A percentile compares a stretch with the other conserved stretches of the same genome.
phyloP scores from a whole-genome alignment of 176 grass and related monocot species.

The Aegilops longissima region DNA sequence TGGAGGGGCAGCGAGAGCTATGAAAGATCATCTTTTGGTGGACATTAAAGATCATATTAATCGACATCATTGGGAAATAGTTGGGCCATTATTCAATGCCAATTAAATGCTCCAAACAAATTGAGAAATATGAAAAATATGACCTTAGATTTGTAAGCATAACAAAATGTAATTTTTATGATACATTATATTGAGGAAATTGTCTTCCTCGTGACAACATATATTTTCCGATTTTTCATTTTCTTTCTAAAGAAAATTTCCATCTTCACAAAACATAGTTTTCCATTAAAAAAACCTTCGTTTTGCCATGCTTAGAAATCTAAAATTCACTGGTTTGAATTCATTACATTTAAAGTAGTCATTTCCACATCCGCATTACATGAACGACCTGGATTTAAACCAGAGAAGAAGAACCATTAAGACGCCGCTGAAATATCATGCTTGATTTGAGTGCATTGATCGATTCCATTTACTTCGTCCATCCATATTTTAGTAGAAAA shows the following conservation, averaged over 20 bases:
- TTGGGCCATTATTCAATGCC: conserved; percentile 36
- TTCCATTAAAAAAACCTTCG: too few relatives aligned
- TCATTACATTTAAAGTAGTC: neutral
- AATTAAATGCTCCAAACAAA: conserved; percentile 15
- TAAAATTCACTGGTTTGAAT: neutral
- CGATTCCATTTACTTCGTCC: neutral
- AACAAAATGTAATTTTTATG: too few relatives aligned
- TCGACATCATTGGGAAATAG: conserved; percentile 39
- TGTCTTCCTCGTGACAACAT: too few relatives aligned
- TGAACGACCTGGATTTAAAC: neutral
- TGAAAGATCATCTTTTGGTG: neutral
- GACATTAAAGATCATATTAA: conserved; percentile 10
- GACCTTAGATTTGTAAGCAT: too few relatives aligned
- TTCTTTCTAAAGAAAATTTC: too few relatives aligned
- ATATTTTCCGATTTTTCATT: too few relatives aligned
- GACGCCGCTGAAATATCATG: neutral
- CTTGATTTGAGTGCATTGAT: neutral
- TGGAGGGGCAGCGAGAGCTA: neutral
- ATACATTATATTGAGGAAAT: too few relatives aligned
- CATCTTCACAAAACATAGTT: too few relatives aligned
- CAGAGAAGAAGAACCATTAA: neutral
- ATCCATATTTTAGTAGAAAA: neutral
- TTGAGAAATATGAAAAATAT: neutral
- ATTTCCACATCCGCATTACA: neutral
- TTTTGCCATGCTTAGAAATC: too few relatives aligned